A percentile compares a stretch with the other conserved stretches of the same genome.
Evolutionary conservation across 148 eudicot genomes (phyloP).

Genomic region (Linanthus parryae): DNA sequence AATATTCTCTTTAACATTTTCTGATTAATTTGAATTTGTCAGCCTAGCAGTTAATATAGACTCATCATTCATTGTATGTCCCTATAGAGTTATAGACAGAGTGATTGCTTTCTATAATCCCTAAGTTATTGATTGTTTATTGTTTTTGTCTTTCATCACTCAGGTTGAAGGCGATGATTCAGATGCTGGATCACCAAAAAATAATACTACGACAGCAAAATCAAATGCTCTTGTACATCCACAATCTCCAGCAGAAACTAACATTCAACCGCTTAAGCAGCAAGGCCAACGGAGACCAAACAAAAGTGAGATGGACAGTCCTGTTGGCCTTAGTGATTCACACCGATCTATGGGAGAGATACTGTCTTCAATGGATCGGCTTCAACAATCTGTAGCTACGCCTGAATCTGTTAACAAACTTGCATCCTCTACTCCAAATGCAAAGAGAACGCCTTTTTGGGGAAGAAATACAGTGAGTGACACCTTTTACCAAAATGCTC

Average conservation of each 20-base stretch:
- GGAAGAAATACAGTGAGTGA: constrained; percentile 72
- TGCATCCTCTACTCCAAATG: constrained; percentile 38
- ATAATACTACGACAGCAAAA: constrained; percentile 37
- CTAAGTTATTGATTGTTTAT: not conserved
- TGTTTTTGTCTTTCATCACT: not conserved
- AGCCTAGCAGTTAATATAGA: too few species aligned
- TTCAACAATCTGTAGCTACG: constrained; percentile 42
- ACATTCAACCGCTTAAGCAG: constrained; percentile 32
- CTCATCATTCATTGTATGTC: too few species aligned
- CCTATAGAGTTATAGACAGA: too few species aligned
- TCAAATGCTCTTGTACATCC: constrained; percentile 39
- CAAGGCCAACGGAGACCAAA: constrained; percentile 27
- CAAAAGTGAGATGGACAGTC: constrained; percentile 37
- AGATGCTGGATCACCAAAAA: constrained; percentile 49
- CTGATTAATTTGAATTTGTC: too few species aligned
- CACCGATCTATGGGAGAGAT: constrained; percentile 77
- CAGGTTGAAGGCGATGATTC: constrained; percentile 73
- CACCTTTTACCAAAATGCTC: not conserved
- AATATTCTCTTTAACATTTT: too few species aligned
- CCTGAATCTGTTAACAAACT: constrained; percentile 50
- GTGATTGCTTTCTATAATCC: too few species aligned
- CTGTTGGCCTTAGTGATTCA: constrained; percentile 35
- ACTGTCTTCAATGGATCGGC: constrained; percentile 73
- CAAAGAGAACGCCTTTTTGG: constrained; percentile 73
- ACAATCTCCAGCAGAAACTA: constrained; percentile 33